Percentiles rank a stretch among this genome's conserved stretches.
Evolutionary conservation across 257 asterid genomes (phyloP).

Genomic region (Striga asiatica): DNA sequence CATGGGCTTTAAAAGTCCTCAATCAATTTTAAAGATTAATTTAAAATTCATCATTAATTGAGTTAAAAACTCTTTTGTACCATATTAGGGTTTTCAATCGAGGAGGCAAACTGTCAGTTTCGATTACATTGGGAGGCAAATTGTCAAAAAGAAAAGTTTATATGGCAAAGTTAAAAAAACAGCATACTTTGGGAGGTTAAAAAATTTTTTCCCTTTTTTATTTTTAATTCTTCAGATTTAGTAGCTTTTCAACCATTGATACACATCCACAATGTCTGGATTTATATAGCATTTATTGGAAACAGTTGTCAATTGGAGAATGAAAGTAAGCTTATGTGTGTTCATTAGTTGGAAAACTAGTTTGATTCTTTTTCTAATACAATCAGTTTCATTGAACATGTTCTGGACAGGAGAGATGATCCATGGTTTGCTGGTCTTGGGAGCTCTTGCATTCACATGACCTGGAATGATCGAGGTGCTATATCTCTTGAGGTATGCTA

Average conservation of each 20-base stretch:
- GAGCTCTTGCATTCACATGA: constrained; percentile 80
- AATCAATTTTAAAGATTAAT: too few species aligned
- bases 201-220: too few species aligned
- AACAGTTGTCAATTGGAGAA: background rate
- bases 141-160: too few species aligned
- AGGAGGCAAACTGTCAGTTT: too few species aligned
- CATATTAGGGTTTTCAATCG: too few species aligned
- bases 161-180: too few species aligned
- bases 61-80: too few species aligned
- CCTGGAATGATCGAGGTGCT: constrained; percentile 92
- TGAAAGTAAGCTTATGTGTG: background rate
- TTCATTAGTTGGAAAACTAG: background rate
- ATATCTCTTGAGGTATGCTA: constrained; percentile 78
- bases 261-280: background rate
- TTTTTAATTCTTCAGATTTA: background rate
- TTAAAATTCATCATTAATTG: too few species aligned
- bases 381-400: constrained; percentile 11
- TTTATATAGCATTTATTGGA: background rate
- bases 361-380: background rate
- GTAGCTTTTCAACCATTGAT: background rate
- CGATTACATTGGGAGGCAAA: too few species aligned
- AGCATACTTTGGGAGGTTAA: too few species aligned
- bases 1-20: too few species aligned
- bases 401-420: constrained; percentile 60
- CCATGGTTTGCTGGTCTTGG: constrained; percentile 86